Base-by-base conservation (phyloP, 2,329 filamentous ascomycete genomes). In the Nemania serpens region DNA sequence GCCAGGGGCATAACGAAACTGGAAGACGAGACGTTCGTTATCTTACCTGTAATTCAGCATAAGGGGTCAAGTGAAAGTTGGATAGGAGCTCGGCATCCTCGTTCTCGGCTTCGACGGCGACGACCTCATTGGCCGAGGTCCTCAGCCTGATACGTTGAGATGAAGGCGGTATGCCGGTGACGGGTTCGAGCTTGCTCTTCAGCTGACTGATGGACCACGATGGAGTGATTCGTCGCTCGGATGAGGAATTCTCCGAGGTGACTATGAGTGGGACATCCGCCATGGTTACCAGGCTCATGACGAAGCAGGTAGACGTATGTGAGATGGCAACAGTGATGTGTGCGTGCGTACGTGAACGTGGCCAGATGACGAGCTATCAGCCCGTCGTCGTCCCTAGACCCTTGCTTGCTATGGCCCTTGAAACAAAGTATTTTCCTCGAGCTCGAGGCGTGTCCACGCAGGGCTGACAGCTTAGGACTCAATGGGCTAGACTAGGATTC, bases 151-250 rank as follows among this genome's bases (percentile, higher is more conserved):
- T 83, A 64, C 82, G 86, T 76, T 98, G 95, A 62, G 84, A 87
- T 33, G 84, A 84, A 11, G 93, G 91, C 15, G 95, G 94, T 39
- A 98, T 88, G 63, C 95, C 95, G 1, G 94, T 98, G 77, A 98
- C 88, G 63, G 92, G 90, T 77, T 98, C 94, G 53, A 99, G 87
- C 76, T 95, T 96, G 55, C 83, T 78, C 79, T 94, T 97, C 70
- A 98, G 84, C 70, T 91, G 88, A 57, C 84, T 82, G 73, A 99
- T 89, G 63, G 89, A 89, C 95, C 95, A 99, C 68, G 93, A 89
- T 13, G 94, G 94, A 25, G 91, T 94, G 75, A 98, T 88, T 68
- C 95, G 91, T 63, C 94, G 90, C 79, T 99, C 95, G 53, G 92
- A 93, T 50, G 88, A 86, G 49, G 90, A 83, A 76, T 89, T 91